Conservation (phyloP, 176 grass and related monocot genomes). For the Oropetium thomaeum region DNA sequence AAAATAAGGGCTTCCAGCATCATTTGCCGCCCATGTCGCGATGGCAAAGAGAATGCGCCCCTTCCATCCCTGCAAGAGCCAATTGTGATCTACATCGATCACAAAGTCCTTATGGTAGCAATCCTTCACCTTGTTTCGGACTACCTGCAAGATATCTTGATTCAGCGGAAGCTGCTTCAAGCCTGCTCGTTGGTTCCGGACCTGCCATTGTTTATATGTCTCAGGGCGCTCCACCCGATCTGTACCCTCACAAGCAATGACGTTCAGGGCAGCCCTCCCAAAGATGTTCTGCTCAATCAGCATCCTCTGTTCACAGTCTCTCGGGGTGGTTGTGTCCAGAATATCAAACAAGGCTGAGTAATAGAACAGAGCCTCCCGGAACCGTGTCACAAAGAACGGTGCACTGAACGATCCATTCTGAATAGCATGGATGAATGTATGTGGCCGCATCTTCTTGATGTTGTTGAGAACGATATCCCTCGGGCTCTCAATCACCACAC, state of each 20-base stretch:
- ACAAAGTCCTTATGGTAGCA: slow-evolving; percentile 86
- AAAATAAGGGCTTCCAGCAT: slow-evolving; percentile 29
- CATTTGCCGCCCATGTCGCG: slow-evolving; percentile 56
- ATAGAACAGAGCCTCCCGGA: slow-evolving; percentile 71
- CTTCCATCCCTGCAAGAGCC: slow-evolving; percentile 90
- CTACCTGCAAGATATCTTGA: slow-evolving; percentile 33
- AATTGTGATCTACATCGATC: slow-evolving; percentile 63
- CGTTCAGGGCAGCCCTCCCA: slow-evolving; percentile 63
- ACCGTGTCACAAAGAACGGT: slow-evolving; percentile 80
- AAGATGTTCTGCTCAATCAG: slow-evolving; percentile 72
- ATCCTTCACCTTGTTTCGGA: slow-evolving; percentile 43
- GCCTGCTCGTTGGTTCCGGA: slow-evolving; percentile 68
- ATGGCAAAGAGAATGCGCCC: slow-evolving; percentile 68
- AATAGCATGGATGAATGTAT: slow-evolving; percentile 56
- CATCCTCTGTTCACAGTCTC: slow-evolving; percentile 60
- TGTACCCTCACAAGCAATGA: slow-evolving; percentile 69
- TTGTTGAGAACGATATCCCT: slow-evolving; percentile 60
- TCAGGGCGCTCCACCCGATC: slow-evolving; percentile 79
- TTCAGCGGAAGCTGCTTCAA: slow-evolving; percentile 69
- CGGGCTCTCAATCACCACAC: slow-evolving; percentile 64
- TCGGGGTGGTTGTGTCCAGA: slow-evolving; percentile 67
- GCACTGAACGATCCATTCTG: slow-evolving; percentile 78
- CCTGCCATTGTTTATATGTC: slow-evolving; percentile 90
- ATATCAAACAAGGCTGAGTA: slow-evolving; percentile 76
- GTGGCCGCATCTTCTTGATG: slow-evolving; percentile 59